Evolutionary conservation across 768 basidiomycete genomes (phyloP), one percentile per base, ranked within the genome.

Genomic region (Amyloporia xantha): DNA sequence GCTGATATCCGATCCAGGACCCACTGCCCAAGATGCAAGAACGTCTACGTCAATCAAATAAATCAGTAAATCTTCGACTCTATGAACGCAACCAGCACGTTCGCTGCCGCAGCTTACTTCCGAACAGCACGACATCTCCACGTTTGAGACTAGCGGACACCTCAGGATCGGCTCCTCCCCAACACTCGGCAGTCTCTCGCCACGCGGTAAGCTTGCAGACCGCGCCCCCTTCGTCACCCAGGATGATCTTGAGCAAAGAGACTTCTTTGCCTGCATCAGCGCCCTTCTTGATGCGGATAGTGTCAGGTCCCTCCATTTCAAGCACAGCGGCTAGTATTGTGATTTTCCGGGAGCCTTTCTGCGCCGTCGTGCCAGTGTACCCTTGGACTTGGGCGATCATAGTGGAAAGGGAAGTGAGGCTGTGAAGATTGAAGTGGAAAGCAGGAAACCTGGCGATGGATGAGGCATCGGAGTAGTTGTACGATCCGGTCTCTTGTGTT

Each of bases 271-370:
- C 89, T 3, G 82, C 79, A 47, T 89, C 83, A 3, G 58, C 57
- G 0, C 88, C 88, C 44, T 77, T 82, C 64, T 84, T 88, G 30
- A 86, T 70, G 21, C 66, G 72, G 30, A 91, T 75, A 4, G 71
- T 66, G 54, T 86, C 82, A 0, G 86, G 89, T 0, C 86, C 87
- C 44, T 90, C 86, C 12, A 86, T 75, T 62, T 91, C 89, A 49
- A 91, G 68, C 6, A 77, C 75, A 4, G 82, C 86, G 4, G 84
- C 71, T 5, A 91, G 71, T 6, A 84, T 49, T 36, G 71, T 75
- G 19, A 81, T 71, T 57, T 81, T 82, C 17, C 61, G 64, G 27
- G 74, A 70, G 7, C 68, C 68, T 52, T 61, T 69, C 26, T 65
- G 63, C 42, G 15, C 71, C 59, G 23, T 9, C 7, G 23, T 19